Conservation (phyloP, 805 yeast species). For the Candida adriatica region DNA sequence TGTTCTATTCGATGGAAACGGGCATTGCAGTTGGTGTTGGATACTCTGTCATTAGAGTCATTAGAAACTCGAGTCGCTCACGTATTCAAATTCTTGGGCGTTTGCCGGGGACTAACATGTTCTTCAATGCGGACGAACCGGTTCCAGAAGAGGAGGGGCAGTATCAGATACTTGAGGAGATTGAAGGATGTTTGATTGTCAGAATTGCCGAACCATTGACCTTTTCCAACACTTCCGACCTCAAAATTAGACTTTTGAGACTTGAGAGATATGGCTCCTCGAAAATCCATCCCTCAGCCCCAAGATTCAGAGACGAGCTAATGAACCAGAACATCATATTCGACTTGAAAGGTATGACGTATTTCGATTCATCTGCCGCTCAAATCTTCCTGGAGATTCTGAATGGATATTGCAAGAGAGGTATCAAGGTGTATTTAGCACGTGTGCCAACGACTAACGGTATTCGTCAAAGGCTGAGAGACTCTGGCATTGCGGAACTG, state of each 20-base stretch:
- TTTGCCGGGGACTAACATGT: constrained; percentile 50
- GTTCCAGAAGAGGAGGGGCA: constrained; percentile 26
- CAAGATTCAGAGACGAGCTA: constrained; percentile 37
- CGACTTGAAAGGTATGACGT: constrained; percentile 78
- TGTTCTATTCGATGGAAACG: constrained; percentile 74
- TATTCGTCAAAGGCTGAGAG: constrained; percentile 42
- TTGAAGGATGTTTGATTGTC: constrained; percentile 71
- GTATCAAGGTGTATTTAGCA: constrained; percentile 52
- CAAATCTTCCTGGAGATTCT: constrained; percentile 64
- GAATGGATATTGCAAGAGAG: constrained; percentile 42
- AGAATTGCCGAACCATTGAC: constrained; percentile 85
- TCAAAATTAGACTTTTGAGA: constrained; percentile 58
- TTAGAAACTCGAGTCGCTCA: constrained; percentile 74
- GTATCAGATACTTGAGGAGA: constrained; percentile 29
- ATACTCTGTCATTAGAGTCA: constrained; percentile 71
- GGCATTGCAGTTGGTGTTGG: constrained; percentile 87
- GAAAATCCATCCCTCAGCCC: constrained; percentile 69
- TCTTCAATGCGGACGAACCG: constrained; percentile 66
- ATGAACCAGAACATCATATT: constrained; percentile 55
- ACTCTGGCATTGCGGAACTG: constrained; percentile 48
- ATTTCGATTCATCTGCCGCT: constrained; percentile 73
- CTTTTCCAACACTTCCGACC: constrained; percentile 77
- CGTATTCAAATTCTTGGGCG: constrained; percentile 80
- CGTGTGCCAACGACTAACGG: constrained; percentile 44
- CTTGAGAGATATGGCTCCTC: constrained; percentile 74